These are phyloP conservation scores for Anisodus acutangulus DNA, from an alignment of 257 asterid species.

Conservation along the genomic window DNA sequence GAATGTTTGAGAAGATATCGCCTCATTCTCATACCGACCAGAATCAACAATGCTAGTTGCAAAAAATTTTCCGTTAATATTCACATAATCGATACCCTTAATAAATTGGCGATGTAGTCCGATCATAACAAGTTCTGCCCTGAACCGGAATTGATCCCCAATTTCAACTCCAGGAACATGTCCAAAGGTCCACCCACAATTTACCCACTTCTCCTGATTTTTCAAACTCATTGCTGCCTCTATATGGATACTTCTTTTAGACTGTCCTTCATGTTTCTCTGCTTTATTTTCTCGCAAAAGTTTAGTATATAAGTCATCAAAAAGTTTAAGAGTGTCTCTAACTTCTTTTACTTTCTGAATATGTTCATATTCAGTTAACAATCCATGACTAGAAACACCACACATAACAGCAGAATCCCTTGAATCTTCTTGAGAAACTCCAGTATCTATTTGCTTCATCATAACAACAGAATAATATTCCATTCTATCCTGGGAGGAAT, in stretches of 20 bases:
- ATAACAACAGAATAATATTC: neutral
- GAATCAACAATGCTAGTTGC: constrained; percentile 45
- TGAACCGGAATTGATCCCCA: constrained; percentile 41
- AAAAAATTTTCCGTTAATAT: neutral
- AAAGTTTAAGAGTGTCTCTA: constrained; percentile 34
- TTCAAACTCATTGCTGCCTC: constrained; percentile 34
- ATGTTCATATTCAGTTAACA: neutral
- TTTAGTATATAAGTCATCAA: constrained; percentile 27
- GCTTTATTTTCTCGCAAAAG: constrained; percentile 26
- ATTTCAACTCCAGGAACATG: constrained; percentile 41
- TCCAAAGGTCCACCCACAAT: constrained; percentile 36
- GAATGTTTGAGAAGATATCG: constrained; percentile 32
- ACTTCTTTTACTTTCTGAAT: constrained; percentile 11
- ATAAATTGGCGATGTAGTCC: constrained; percentile 40
- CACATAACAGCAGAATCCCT: neutral
- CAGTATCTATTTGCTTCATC: constrained; percentile 7
- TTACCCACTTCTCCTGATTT: constrained; percentile 35
- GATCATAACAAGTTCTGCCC: constrained; percentile 44
- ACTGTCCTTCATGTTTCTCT: neutral
- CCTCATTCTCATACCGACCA: constrained; percentile 40
- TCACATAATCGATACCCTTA: constrained; percentile 38
- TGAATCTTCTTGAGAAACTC: constrained; percentile 9
- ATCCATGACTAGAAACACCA: neutral
- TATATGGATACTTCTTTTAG: constrained; percentile 26
- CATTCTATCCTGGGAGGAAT: no score